Conservation (phyloP, 208 protist genomes). For the Trichomonas vaginalis region DNA sequence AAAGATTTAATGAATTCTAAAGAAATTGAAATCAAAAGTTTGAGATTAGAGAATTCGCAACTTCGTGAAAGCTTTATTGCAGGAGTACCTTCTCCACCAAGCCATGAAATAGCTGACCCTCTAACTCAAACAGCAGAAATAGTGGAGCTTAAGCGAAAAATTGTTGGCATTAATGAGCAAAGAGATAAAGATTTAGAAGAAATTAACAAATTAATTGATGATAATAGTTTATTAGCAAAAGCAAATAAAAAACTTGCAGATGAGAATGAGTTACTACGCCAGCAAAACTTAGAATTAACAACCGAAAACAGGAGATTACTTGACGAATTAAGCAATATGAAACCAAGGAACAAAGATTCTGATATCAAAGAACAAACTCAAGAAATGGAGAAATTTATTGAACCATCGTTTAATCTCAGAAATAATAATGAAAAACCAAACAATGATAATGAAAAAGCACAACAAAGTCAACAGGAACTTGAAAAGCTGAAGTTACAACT, state of each 20-base stretch:
- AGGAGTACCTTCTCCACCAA: not conserved
- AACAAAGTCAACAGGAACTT: not conserved
- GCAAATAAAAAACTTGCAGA: not conserved
- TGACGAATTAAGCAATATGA: too few relatives aligned
- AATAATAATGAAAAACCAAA: not conserved
- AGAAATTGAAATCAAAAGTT: not conserved
- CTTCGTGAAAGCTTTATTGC: not conserved
- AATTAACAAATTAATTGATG: not conserved
- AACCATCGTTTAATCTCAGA: too few relatives aligned
- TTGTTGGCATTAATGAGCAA: not conserved
- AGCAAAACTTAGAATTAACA: not conserved
- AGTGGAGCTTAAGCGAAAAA: not conserved
- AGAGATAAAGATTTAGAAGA: not conserved
- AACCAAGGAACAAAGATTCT: not conserved
- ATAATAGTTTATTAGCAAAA: not conserved
- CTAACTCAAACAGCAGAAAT: not conserved
- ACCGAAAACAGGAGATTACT: not conserved
- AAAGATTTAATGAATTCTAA: not conserved
- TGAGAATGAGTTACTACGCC: not conserved
- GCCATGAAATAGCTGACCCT: not conserved
- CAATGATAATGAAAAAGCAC: not conserved
- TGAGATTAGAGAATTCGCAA: not conserved
- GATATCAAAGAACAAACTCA: not conserved
- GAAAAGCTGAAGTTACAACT: not conserved
- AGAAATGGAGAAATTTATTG: not conserved